Percentiles rank a stretch among this genome's conserved stretches.
Evolutionary conservation across 176 grass and related monocot genomes (phyloP).

Genomic region (Musa itinerans): DNA sequence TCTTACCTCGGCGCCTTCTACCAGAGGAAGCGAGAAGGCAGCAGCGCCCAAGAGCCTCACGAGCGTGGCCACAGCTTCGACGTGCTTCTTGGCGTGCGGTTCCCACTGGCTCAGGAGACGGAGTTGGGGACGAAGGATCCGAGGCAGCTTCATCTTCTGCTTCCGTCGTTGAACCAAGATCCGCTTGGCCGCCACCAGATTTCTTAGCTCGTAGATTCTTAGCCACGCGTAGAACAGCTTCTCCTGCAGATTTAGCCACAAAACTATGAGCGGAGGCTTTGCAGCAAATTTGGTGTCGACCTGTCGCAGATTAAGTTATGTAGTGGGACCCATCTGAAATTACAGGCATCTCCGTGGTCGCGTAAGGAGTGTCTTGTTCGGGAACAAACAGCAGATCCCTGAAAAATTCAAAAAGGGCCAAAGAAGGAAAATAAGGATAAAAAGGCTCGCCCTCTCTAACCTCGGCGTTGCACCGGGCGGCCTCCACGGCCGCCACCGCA

Average conservation of each 20-base stretch:
- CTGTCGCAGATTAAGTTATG: too few relatives aligned
- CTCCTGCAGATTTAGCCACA: slow-evolving; percentile 36
- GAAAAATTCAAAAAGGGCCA: not conserved
- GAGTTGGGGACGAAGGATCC: slow-evolving; percentile 42
- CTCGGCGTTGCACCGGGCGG: slow-evolving; percentile 45
- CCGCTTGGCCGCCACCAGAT: slow-evolving; percentile 71
- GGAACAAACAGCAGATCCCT: too few relatives aligned
- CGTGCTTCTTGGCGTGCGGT: slow-evolving; percentile 32
- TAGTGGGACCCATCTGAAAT: too few relatives aligned
- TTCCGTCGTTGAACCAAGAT: slow-evolving; percentile 65
- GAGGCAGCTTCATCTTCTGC: slow-evolving; percentile 62
- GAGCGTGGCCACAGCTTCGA: slow-evolving; percentile 43
- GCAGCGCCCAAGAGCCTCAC: slow-evolving; percentile 35
- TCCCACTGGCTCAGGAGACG: slow-evolving; percentile 62
- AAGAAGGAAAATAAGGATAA: not conserved
- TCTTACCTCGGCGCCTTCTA: slow-evolving; percentile 45
- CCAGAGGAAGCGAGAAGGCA: slow-evolving; percentile 45
- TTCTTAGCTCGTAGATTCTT: slow-evolving; percentile 61
- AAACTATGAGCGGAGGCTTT: not conserved
- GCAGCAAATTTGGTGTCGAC: too few relatives aligned
- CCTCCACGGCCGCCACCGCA: slow-evolving; percentile 34
- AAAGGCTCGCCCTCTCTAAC: slow-evolving; percentile 10
- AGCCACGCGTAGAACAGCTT: slow-evolving; percentile 90
- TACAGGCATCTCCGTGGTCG: too few relatives aligned
- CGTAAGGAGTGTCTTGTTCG: too few relatives aligned